Percentiles rank a stretch among this genome's conserved stretches.
These are phyloP conservation scores for Phascolomyces articulosus DNA, from an alignment of 371 early-diverging fungal genomes.

Conservation along the genomic window DNA sequence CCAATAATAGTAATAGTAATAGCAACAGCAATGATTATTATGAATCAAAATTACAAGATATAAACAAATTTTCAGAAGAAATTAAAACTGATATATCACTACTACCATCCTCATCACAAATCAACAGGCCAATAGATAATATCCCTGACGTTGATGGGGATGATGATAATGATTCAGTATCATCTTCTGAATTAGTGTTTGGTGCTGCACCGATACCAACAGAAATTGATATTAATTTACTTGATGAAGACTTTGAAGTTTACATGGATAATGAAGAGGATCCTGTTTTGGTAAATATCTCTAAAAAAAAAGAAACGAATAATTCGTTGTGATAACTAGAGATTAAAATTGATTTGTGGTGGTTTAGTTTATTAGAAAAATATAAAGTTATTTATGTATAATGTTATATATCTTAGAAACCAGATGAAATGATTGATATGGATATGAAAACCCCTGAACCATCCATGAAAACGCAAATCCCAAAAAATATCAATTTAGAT, in stretches of 20 bases:
- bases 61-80: no score
- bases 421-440: background rate
- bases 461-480: constrained; percentile 2
- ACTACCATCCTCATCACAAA: no score
- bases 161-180: background rate
- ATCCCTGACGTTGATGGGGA: background rate
- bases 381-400: no score
- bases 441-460: background rate
- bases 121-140: background rate
- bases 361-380: no score
- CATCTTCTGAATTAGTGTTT: constrained; percentile 6
- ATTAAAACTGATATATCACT: no score
- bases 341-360: no score
- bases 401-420: background rate
- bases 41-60: no score
- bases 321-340: no score
- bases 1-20: no score
- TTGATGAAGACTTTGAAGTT: background rate
- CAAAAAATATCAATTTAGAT: background rate
- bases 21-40: no score
- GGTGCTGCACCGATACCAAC: background rate
- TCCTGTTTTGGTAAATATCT: background rate
- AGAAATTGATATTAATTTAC: background rate
- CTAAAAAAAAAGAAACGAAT: no score
- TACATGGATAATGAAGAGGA: background rate